These are phyloP conservation scores for Cercophora newfieldiana DNA, from an alignment of 495 filamentous ascomycete species.

Conservation along the genomic window DNA sequence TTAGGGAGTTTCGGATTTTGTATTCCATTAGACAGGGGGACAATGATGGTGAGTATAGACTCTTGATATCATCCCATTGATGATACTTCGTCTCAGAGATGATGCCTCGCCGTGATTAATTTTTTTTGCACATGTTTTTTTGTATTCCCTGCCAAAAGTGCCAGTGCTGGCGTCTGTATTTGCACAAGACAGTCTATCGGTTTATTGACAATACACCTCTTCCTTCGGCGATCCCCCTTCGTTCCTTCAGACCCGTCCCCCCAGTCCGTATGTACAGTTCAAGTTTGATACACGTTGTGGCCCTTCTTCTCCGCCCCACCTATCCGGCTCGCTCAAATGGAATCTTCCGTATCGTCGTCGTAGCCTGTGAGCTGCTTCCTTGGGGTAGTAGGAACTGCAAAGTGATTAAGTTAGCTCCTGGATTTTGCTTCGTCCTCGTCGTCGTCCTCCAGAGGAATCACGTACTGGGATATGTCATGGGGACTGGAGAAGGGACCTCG, in stretches of 20 bases:
- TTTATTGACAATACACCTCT: background rate
- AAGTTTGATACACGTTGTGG: background rate
- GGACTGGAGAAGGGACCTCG: conserved; percentile 66
- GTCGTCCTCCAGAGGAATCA: conserved; percentile 7
- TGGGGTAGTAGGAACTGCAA: conserved; percentile 71
- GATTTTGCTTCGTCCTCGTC: background rate
- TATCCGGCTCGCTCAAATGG: background rate
- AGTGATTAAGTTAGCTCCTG: conserved; percentile 31
- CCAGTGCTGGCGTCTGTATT: background rate
- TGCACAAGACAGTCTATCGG: background rate
- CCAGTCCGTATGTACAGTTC: background rate
- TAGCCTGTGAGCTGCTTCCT: conserved; percentile 71
- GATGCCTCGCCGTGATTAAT: too few species aligned
- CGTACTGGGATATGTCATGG: conserved; percentile 90
- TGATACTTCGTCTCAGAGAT: too few species aligned
- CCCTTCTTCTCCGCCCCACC: background rate
- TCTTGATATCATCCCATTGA: background rate
- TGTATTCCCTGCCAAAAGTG: background rate
- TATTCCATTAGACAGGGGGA: background rate
- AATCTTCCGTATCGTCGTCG: conserved; percentile 58
- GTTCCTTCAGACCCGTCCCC: background rate
- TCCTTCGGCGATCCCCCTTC: background rate
- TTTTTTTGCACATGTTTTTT: too few species aligned
- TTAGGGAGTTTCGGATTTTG: background rate
- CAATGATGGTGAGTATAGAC: background rate